Base-by-base conservation (phyloP, 371 early-diverging fungal species). In the Rhizopus delemar region DNA sequence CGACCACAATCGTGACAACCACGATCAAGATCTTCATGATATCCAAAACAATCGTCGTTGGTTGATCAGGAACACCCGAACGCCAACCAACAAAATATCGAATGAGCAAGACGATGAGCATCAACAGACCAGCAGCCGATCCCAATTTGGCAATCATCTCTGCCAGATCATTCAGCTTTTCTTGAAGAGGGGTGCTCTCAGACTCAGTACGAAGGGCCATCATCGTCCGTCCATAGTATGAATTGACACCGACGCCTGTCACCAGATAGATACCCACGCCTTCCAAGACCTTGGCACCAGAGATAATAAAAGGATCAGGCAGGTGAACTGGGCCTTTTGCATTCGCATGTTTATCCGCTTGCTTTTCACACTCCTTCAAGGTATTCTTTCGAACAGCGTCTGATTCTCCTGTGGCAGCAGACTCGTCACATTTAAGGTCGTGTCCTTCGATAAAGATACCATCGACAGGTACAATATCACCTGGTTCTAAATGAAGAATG, bases 361-460 rank as follows among this genome's bases (percentile, higher is more conserved):
- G 16, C 4, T 59, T 31, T 33, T 59, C 52, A 39, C 67, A 67
- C 11, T 33, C 52, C 8, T 34, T 50, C 69, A 69, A 73, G 8
- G 50, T 51, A 49, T 65, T 69, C 50, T 77, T 77, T 51, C 85
- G 86, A 46, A 94, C 78, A 0, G 89, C 80, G 53, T 93, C 90
- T 2, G 92, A 86, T 78, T 96, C 96, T 52, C 96, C 96, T 0
- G 95, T 95, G 7, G 93, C 89, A 22, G 92, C 86, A 32, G 89
- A 89, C 69, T 96, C 96, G 70, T 96, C 96, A 69, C 90, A 90
- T 22, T 76, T 81, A 49, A 96, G 75, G 71, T 92, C 90, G 64
- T 89, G 89, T 32, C 93, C 93, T 53, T 77, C 75, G 46, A 93
- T 75, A 56, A 87, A 83, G 49, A 96, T 77, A 62, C 94, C 93